Percentiles rank a stretch among this genome's conserved stretches.
Evolutionary conservation across 1,284 basidiomycete species (phyloP).

Genomic region (Malassezia nana): DNA sequence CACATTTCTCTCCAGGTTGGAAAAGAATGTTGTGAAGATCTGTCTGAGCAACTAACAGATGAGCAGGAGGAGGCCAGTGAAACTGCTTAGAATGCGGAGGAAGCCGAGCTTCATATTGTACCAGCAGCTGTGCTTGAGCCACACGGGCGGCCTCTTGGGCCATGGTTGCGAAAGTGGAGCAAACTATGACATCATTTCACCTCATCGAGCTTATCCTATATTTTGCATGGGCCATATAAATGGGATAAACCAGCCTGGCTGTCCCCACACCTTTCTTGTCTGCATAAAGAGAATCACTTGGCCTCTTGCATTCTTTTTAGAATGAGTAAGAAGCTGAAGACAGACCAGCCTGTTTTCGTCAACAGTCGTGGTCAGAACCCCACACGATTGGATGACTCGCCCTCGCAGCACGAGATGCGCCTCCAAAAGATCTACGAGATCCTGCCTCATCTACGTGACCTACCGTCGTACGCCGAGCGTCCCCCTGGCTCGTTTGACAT

Average conservation of each 20-base stretch:
- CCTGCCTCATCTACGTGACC: conserved; percentile 11
- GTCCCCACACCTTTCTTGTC: too few relatives aligned
- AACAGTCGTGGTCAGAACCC: background rate
- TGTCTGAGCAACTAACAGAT: conserved; percentile 1
- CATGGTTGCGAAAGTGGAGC: background rate
- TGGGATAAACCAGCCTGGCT: background rate
- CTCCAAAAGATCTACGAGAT: background rate
- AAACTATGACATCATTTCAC: background rate
- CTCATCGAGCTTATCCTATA: too few relatives aligned
- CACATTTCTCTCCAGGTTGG: background rate
- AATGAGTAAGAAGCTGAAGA: background rate
- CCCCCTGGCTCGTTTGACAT: conserved; percentile 37
- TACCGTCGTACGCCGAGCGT: conserved; percentile 9
- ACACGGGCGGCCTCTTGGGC: background rate
- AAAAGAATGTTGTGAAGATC: background rate
- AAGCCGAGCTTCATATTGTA: conserved; percentile 17
- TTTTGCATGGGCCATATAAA: background rate
- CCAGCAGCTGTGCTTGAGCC: background rate
- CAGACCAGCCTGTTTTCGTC: background rate
- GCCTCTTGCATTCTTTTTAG: too few relatives aligned
- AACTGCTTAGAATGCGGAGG: conserved; percentile 8
- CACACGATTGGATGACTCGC: background rate
- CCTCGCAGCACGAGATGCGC: background rate
- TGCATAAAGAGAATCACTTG: too few relatives aligned
- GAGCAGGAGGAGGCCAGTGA: conserved; percentile 3